Evolutionary conservation across 140 eudicot genomes (phyloP).

Genomic region (Cichorium intybus): DNA sequence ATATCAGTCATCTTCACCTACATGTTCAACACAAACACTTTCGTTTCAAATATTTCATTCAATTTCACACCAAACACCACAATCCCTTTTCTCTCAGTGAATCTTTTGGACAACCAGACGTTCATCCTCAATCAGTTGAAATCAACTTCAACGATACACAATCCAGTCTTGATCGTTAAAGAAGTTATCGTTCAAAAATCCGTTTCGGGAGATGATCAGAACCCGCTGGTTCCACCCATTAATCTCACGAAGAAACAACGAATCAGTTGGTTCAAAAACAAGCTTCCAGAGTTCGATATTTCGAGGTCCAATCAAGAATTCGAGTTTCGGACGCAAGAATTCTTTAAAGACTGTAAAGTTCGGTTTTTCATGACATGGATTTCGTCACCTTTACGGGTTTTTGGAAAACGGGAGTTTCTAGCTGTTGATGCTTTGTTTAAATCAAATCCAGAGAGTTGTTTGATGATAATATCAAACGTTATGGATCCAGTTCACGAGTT

Average conservation of each 20-base stretch:
- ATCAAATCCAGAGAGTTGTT: constrained; percentile 52
- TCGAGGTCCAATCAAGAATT: constrained; percentile 39
- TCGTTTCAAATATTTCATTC: constrained; percentile 34
- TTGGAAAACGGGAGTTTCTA: constrained; percentile 49
- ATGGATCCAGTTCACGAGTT: constrained; percentile 46
- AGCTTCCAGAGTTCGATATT: constrained; percentile 28
- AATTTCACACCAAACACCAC: constrained; percentile 21
- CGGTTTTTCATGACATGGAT: constrained; percentile 88
- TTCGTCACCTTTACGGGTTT: constrained; percentile 42
- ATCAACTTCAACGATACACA: constrained; percentile 16
- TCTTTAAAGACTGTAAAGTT: constrained; percentile 39
- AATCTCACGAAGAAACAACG: constrained; percentile 30
- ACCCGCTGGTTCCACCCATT: constrained; percentile 29
- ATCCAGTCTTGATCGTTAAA: constrained; percentile 33
- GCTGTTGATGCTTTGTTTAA: constrained; percentile 38
- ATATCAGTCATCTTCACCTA: constrained; percentile 27
- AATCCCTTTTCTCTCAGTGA: neutral
- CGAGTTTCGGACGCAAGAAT: constrained; percentile 30
- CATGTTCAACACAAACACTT: constrained; percentile 33
- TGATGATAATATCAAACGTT: constrained; percentile 53
- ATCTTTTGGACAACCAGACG: constrained; percentile 26
- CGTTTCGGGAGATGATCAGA: constrained; percentile 1
- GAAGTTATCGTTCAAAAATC: constrained; percentile 24
- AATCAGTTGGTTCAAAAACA: constrained; percentile 28
- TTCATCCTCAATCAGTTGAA: constrained; percentile 20